These are phyloP conservation scores for Henckelia pumila DNA, from an alignment of 257 asterid genomes.

Conservation along the genomic window DNA sequence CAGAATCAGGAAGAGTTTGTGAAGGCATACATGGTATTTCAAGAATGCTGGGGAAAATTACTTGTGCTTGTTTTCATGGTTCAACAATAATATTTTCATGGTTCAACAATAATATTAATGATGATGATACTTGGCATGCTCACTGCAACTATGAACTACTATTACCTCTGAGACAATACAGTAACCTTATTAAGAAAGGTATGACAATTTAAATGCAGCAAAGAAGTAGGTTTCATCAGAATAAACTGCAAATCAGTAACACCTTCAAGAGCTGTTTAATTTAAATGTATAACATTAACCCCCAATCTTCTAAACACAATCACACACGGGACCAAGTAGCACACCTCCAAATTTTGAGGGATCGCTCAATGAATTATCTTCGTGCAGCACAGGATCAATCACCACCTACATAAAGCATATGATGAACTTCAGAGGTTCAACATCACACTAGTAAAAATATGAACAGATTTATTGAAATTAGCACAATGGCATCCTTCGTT, in stretches of 20 bases:
- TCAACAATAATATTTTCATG: too few relatives aligned
- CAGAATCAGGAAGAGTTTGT: background rate
- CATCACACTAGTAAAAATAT: background rate
- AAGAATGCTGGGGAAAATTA: too few relatives aligned
- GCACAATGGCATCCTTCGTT: background rate
- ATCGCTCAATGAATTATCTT: slow-evolving; percentile 34
- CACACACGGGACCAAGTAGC: slow-evolving; percentile 19
- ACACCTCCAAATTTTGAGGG: slow-evolving; percentile 55
- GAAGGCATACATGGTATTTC: background rate
- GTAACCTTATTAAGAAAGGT: background rate
- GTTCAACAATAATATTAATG: background rate
- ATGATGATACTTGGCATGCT: background rate
- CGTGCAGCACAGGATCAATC: slow-evolving; percentile 31
- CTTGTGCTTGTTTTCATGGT: too few relatives aligned
- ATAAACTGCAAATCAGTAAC: background rate
- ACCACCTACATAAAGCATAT: slow-evolving; percentile 47
- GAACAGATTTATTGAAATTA: background rate
- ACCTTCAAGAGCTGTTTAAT: background rate
- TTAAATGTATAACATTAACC: slow-evolving; percentile 10
- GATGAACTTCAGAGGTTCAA: background rate
- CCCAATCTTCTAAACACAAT: slow-evolving; percentile 8
- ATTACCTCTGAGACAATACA: background rate
- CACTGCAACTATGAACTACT: background rate
- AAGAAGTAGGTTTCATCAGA: background rate
- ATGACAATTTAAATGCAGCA: slow-evolving; percentile 4